phyloP scores from a whole-genome alignment of 768 basidiomycete genomes.

The Boletus rubroflammeus region DNA sequence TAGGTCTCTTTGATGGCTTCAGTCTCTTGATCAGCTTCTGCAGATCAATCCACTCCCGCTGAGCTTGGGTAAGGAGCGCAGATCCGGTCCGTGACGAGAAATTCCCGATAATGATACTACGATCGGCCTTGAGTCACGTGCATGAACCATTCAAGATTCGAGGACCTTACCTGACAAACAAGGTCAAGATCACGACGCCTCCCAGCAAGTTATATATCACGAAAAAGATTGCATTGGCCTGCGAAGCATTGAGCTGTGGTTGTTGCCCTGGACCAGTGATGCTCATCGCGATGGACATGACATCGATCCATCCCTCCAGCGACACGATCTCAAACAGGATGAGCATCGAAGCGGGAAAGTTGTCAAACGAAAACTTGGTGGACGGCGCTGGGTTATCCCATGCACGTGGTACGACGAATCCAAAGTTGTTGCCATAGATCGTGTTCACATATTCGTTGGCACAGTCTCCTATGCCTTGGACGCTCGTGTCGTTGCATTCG shows the following conservation, averaged over 20 bases:
- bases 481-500: conserved; percentile 68
- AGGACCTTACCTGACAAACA: conserved; percentile 74
- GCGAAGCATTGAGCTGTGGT: conserved; percentile 66
- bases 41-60: conserved; percentile 92
- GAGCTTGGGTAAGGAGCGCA: conserved; percentile 80
- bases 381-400: conserved; percentile 86
- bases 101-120: conserved; percentile 92
- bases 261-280: conserved; percentile 70
- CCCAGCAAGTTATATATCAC: conserved; percentile 89
- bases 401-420: conserved; percentile 76
- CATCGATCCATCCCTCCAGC: conserved; percentile 95
- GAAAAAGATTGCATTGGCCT: conserved; percentile 87
- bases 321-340: conserved; percentile 97
- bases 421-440: conserved; percentile 56
- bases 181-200: conserved; percentile 81
- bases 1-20: conserved; percentile 79
- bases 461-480: conserved; percentile 59
- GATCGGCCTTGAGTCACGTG: conserved; percentile 11
- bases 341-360: conserved; percentile 74
- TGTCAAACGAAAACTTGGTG: conserved; percentile 87
- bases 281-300: conserved; percentile 75
- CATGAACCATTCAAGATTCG: background rate
- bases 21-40: conserved; percentile 86
- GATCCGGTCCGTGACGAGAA: conserved; percentile 84
- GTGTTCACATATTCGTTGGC: conserved; percentile 69